Base-by-base conservation (phyloP, 2,329 filamentous ascomycete genomes). In the Cadophora sp. region DNA sequence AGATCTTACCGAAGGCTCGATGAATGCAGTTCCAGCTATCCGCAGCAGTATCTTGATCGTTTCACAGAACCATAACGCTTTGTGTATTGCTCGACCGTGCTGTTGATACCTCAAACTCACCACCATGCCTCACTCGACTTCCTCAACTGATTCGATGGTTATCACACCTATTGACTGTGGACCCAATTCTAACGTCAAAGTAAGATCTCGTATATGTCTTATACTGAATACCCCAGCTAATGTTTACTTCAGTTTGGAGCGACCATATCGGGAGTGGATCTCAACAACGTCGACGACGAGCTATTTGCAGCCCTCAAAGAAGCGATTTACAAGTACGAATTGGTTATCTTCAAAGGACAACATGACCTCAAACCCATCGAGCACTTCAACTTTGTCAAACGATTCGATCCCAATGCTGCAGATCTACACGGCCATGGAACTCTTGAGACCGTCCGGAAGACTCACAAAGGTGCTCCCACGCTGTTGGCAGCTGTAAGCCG, bases 371-470 rank as follows among this genome's bases (percentile, higher is more conserved):
- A 56, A 27, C 51, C 51, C 6, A 56, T 56, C 22, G 24, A 56
- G 19, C 51, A 56, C 14, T 56, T 56, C 51, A 56, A 56, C 19
- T 56, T 56, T 27, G 51, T 56, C n/a, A 56, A 26, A 56, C 24
- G 51, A 5, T 56, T 56, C 24, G 51, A 56, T 14, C 51, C 51
- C 5, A 26, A 22, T 22, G 51, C 51, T 4, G 8, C 51, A 22
- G 51, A n/a, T 27, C 5, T 56, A 16, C 51, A 56, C 24, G 51
- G 51, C 24, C 51, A 56, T 26, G 51, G 51, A 56, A 56, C n/a
- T 56, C 24, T 56, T 14, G 51, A 56, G 29, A 56, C 51, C 19
- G 51, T 56, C 22, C 3, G 51, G 24, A 56, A n/a, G 24, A 56
- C 16, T 14, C 29, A 16, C 19, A 56, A 27, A 26, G 51, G 51